These are phyloP conservation scores for Paecilomyces fulvus DNA, from an alignment of 2,329 filamentous ascomycete species.

Conservation along the genomic window DNA sequence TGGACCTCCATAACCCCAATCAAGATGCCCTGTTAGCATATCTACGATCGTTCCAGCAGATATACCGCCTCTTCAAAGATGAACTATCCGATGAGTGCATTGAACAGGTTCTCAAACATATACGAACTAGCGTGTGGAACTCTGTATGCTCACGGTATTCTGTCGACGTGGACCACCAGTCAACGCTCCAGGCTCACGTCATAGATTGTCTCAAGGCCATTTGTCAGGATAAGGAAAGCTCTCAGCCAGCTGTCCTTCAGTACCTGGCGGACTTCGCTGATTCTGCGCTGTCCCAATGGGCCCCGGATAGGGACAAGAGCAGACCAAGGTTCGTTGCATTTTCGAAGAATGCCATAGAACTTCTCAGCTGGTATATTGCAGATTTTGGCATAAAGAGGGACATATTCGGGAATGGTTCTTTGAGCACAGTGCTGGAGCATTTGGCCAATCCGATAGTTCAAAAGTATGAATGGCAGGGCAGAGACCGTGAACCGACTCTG, in stretches of 20 bases:
- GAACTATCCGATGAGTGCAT: constrained; percentile 57
- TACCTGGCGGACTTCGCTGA: constrained; percentile 60
- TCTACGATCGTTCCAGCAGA: constrained; percentile 62
- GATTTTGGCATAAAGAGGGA: constrained; percentile 46
- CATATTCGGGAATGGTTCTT: constrained; percentile 61
- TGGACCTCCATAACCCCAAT: constrained; percentile 51
- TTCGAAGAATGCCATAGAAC: constrained; percentile 69
- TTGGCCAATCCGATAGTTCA: constrained; percentile 62
- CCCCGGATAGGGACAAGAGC: constrained; percentile 26
- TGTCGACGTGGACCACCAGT: constrained; percentile 29
- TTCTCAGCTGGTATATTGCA: constrained; percentile 44
- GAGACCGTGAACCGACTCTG: constrained; percentile 60
- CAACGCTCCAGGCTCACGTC: constrained; percentile 26
- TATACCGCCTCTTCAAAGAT: constrained; percentile 66
- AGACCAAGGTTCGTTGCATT: constrained; percentile 82
- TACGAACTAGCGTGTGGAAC: constrained; percentile 63
- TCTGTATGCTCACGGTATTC: constrained; percentile 46
- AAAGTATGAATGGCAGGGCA: constrained; percentile 70
- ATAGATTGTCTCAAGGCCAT: constrained; percentile 27
- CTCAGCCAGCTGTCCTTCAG: constrained; percentile 26
- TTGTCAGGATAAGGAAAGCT: constrained; percentile 28
- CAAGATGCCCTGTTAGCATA: constrained; percentile 83
- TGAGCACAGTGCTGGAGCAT: constrained; percentile 57
- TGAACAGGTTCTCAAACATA: constrained; percentile 59
- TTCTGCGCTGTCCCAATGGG: constrained; percentile 43